phyloP scores from a whole-genome alignment of 192 early-diverging fungal genomes.

The Backusella australiensis region DNA sequence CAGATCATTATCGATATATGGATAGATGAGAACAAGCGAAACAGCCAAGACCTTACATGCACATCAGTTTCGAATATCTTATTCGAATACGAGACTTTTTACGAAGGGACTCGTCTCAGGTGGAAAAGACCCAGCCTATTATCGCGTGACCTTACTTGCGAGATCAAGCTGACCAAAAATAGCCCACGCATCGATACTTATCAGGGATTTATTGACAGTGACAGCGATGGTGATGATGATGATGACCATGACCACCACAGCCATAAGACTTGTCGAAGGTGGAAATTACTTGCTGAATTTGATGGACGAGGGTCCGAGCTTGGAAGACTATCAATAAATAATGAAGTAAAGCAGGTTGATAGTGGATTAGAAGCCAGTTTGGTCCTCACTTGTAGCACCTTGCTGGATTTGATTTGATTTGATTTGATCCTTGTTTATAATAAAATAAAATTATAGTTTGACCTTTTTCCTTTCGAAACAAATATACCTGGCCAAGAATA shows the following conservation, averaged over 20 bases:
- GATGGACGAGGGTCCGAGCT: background rate
- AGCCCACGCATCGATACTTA: background rate
- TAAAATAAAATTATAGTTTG: constrained; percentile 10
- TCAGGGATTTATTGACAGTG: constrained; percentile 15
- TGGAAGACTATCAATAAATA: constrained; percentile 1
- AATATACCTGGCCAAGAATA: background rate
- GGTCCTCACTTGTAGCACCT: constrained; percentile 26
- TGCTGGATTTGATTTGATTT: constrained; percentile 26
- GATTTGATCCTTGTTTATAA: constrained; percentile 3
- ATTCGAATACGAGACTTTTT: constrained; percentile 29
- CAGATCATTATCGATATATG: constrained; percentile 25
- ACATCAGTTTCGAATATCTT: constrained; percentile 16
- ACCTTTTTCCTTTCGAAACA: constrained; percentile 13
- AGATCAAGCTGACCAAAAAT: constrained; percentile 17
- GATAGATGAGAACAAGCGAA: background rate
- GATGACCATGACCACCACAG: constrained; percentile 5
- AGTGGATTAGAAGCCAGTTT: constrained; percentile 7
- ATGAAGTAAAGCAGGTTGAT: background rate
- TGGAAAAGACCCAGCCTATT: constrained; percentile 33
- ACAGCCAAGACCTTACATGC: background rate
- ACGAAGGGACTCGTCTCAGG: constrained; percentile 18
- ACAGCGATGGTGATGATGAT: constrained; percentile 11
- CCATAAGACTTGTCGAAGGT: background rate
- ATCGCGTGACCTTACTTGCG: constrained; percentile 33
- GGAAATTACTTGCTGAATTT: constrained; percentile 12